phyloP scores from a whole-genome alignment of 805 yeast genomes.

The Metahyphopichia silvanorum region DNA sequence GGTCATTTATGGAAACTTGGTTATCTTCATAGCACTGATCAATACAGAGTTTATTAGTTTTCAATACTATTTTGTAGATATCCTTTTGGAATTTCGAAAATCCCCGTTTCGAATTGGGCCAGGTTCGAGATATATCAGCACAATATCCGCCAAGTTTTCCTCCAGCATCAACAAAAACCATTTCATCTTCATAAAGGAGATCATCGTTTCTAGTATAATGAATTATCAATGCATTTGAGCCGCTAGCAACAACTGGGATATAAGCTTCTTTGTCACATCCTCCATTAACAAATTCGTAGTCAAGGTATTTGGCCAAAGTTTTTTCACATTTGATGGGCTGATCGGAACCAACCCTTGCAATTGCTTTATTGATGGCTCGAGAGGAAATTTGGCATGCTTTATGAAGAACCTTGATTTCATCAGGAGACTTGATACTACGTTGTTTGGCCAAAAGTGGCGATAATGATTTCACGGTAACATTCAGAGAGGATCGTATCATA shows the following conservation, averaged over 20 bases:
- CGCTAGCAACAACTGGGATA: conserved; percentile 95
- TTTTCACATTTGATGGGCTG: conserved; percentile 64
- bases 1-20: conserved; percentile 60
- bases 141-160: conserved; percentile 93
- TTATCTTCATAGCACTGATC: conserved; percentile 55
- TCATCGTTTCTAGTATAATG: conserved; percentile 95
- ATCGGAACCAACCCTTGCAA: conserved; percentile 47
- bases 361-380: conserved; percentile 80
- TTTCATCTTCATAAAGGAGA: conserved; percentile 66
- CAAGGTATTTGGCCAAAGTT: conserved; percentile 74
- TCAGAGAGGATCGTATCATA: conserved; percentile 24
- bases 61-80: conserved; percentile 81
- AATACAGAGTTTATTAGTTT: conserved; percentile 78
- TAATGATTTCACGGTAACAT: conserved; percentile 39
- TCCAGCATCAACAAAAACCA: conserved; percentile 93
- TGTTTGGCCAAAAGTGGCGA: conserved; percentile 40
- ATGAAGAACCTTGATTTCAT: conserved; percentile 78
- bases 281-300: conserved; percentile 75
- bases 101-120: conserved; percentile 78
- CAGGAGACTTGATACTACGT: conserved; percentile 70
- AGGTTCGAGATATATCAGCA: conserved; percentile 92
- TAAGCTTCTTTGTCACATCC: conserved; percentile 92
- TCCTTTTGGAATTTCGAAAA: conserved; percentile 81
- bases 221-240: conserved; percentile 82
- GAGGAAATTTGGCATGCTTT: conserved; percentile 81